Evolutionary conservation across 257 asterid genomes (phyloP).

Genomic region (Fraxinus americana): DNA sequence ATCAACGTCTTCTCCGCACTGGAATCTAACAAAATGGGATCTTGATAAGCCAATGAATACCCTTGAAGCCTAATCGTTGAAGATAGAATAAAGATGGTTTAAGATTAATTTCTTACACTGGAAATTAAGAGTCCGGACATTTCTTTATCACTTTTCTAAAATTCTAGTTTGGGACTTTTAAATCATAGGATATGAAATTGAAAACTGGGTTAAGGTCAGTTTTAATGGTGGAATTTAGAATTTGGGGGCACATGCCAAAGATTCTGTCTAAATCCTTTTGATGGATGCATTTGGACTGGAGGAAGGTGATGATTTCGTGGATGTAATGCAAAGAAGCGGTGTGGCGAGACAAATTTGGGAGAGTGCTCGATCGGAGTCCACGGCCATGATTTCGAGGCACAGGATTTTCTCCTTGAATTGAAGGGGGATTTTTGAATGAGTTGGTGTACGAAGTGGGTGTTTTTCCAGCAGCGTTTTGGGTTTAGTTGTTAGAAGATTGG

Average conservation of each 20-base stretch:
- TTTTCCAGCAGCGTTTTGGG: conserved; percentile 38
- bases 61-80: too few species aligned
- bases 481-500: conserved; percentile 36
- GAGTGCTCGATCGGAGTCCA: conserved; percentile 78
- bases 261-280: conserved; percentile 28
- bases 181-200: too few species aligned
- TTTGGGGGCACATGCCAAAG: conserved; percentile 79
- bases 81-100: too few species aligned
- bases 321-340: conserved; percentile 63
- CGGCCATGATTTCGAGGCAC: conserved; percentile 91
- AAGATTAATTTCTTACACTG: too few species aligned
- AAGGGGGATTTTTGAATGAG: conserved; percentile 47
- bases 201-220: conserved; percentile 59
- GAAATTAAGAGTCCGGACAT: too few species aligned
- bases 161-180: too few species aligned
- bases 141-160: too few species aligned
- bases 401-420: conserved; percentile 48
- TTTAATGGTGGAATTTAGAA: conserved; percentile 65
- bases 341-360: conserved; percentile 69
- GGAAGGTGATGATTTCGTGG: conserved; percentile 65
- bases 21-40: too few species aligned
- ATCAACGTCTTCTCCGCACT: too few species aligned
- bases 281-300: conserved; percentile 81
- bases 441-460: too few species aligned
- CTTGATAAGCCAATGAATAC: too few species aligned